Base-by-base conservation (phyloP, 495 filamentous ascomycete species). In the Aspergillus nidulans region DNA sequence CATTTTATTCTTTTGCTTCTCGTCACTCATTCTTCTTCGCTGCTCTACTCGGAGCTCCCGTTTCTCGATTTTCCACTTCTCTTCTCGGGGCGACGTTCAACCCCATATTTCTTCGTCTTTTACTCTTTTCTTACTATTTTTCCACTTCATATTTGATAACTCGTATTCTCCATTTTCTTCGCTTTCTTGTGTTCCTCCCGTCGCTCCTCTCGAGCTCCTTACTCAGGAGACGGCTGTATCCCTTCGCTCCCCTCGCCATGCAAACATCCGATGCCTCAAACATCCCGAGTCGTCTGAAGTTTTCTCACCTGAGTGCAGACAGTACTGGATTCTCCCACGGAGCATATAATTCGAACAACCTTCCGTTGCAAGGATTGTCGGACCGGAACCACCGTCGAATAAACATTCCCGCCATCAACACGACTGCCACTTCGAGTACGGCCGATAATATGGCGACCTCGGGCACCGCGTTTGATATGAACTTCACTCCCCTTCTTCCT, bases 361-460 rank as follows among this genome's bases (percentile, higher is more conserved):
- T 81, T 74, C 55, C 86, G 57, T 40, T 66, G 3, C 81, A 80
- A 61, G 87, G 89, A 53, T 92, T 91, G 64, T 84, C 84, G 58
- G 90, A 96, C 62, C 83, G 91, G 58, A 89, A 91, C 66, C 81
- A 86, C 58, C 88, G 92, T 68, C 79, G 86, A 36, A 82, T 81
- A 25, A 96, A 95, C 76, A 89, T 97, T 68, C 90, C 91, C 52
- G 83, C 87, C 60, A 96, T 98, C 73, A 97, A 97, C 67, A 97
- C 94, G 10, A 69, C 81, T 64, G 67, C 79, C 55, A 63, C 73
- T 70, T 71, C 72, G 52, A 81, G 82, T 51, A 82, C 75, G 62
- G 74, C 72, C 40, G 82, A 80, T 62, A 92, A 92, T 46, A 85
- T 97, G 84, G 81, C 88, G 50, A 89, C 86, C 10, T 91, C 94